Conservation (phyloP, 148 eudicot species). For the Euryodendron excelsum region DNA sequence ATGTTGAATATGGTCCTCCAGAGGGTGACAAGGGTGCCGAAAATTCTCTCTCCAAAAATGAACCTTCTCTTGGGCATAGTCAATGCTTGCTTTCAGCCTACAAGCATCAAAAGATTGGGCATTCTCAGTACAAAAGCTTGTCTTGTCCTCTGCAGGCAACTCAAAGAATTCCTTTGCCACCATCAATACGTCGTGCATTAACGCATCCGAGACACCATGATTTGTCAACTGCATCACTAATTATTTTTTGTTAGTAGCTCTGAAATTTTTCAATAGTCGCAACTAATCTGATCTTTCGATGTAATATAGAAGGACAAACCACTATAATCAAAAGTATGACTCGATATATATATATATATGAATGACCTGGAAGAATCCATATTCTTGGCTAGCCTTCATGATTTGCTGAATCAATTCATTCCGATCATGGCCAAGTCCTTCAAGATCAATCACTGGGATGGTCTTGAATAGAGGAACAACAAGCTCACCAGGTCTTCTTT, state of each 20-base stretch:
- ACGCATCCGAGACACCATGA: constrained; percentile 11
- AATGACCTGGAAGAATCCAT: constrained; percentile 25
- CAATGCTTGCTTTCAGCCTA: neutral
- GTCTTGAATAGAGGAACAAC: neutral
- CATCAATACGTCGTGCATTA: constrained; percentile 9
- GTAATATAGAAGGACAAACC: too few species aligned
- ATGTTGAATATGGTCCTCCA: neutral
- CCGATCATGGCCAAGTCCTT: too few species aligned
- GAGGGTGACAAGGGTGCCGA: constrained; percentile 6
- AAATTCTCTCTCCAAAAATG: constrained; percentile 7
- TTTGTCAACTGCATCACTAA: constrained; percentile 17
- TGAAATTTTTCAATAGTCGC: too few species aligned
- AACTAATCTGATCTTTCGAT: too few species aligned
- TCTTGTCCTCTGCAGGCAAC: constrained; percentile 8
- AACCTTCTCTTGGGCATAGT: neutral
- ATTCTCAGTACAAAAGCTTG: neutral
- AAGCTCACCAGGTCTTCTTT: constrained; percentile 7
- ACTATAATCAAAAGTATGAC: neutral
- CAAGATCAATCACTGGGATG: constrained; percentile 17
- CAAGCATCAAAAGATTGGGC: neutral
- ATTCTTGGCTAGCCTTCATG: constrained; percentile 20
- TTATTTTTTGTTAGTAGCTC: too few species aligned
- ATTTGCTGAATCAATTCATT: too few species aligned
- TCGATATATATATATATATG: too few species aligned
- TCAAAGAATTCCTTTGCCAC: constrained; percentile 6